These are phyloP conservation scores for Exophiala sp. DNA, from an alignment of 2,329 filamentous ascomycete species.

Conservation along the genomic window DNA sequence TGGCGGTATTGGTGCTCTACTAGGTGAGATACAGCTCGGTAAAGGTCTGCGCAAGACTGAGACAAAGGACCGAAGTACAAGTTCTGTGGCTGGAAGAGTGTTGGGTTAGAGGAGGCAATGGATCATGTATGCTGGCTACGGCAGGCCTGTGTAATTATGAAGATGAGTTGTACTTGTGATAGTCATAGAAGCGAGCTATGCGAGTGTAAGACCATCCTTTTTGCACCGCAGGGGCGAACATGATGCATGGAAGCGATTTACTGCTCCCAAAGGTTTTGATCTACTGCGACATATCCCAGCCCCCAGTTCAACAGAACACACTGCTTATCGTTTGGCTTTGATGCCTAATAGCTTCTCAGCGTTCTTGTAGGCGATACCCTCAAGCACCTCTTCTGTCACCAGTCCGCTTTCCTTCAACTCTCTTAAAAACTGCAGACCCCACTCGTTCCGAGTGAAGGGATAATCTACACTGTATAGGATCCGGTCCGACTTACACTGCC, in stretches of 20 bases:
- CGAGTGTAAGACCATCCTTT: no score
- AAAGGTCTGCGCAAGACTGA: slow-evolving; percentile 77
- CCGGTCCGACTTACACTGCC: slow-evolving; percentile 38
- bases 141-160: no score
- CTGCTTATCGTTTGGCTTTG: slow-evolving; percentile 25
- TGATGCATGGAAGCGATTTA: no score
- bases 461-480: slow-evolving; percentile 59
- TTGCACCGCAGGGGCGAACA: no score
- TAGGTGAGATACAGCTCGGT: slow-evolving; percentile 80
- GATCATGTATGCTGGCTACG: no score
- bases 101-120: slow-evolving; percentile 33
- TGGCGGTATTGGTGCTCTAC: slow-evolving; percentile 58
- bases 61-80: slow-evolving; percentile 79
- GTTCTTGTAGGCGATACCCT: slow-evolving; percentile 49
- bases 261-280: no score
- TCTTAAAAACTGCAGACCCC: slow-evolving; percentile 46
- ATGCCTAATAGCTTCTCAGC: slow-evolving; percentile 46
- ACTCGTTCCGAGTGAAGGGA: slow-evolving; percentile 51
- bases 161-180: no score
- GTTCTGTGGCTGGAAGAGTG: slow-evolving; percentile 73
- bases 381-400: slow-evolving; percentile 47
- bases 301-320: no score
- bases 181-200: no score
- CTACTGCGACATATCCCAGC: no score
- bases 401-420: slow-evolving; percentile 50